Evolutionary conservation across 805 yeast species (phyloP), one percentile per base, ranked within the genome.

Genomic region (Candida broadrunensis): DNA sequence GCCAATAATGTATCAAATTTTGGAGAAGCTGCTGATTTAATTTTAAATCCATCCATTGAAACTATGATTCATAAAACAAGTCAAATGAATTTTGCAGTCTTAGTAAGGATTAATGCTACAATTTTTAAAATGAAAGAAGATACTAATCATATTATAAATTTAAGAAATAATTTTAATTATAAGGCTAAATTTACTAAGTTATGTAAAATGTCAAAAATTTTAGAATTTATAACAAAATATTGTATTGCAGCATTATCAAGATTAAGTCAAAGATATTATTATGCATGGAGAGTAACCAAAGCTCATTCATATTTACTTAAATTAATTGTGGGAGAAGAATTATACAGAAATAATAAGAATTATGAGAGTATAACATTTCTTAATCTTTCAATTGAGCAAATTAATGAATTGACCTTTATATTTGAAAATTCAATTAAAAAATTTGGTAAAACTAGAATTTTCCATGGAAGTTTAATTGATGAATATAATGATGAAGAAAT

Each of bases 221-320:
- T 58, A 41, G 56, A 54, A 33, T 35, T 49, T 20, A 26, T 45
- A 3, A 36, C 41, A 14, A 47, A 51, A 24, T 52, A 44, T 42
- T 45, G 54, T 35, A 48, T 58, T 25, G 47, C 58, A 1, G 55
- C 61, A 2, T 45, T 66, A 25, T 70, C 62, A 15, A 66, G 68
- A 30, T 59, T 84, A 26, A 77, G 86, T 16, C 67, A 63, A 19
- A 70, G 79, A 46, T 83, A 81, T 53, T 80, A 78, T 43, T 81
- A 81, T 53, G 85, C 88, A 2, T 80, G 83, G 80, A 74, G 85
- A 59, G 72, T 83, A 54, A 69, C 78, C 27, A 82, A 81, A 50
- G 82, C 85, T 0, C 77, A 75, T 38, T 56, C 56, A 5, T 70
- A 64, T 34, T 50, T 80, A 16, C 47, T 72, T 11, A 62, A 58